These are phyloP conservation scores for Trichoderma sp. DNA, from an alignment of 2,329 filamentous ascomycete species.

Conservation along the genomic window DNA sequence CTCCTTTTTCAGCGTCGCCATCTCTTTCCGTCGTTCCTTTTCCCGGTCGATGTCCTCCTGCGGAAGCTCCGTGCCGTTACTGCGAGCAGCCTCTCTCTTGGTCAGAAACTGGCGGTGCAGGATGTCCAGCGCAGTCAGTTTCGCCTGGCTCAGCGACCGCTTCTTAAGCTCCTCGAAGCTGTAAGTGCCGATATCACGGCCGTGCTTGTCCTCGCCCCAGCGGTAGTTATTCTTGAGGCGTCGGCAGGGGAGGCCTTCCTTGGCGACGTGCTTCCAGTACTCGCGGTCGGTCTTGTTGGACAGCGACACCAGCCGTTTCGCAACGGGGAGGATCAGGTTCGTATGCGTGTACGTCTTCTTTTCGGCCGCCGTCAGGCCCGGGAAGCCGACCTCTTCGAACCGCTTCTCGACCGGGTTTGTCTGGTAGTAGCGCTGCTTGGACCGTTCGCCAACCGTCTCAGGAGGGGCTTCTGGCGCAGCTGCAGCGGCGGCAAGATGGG, in stretches of 20 bases:
- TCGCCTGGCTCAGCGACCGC: conserved; percentile 40
- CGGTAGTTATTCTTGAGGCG: conserved; percentile 37
- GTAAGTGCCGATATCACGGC: conserved; percentile 49
- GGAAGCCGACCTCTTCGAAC: conserved; percentile 44
- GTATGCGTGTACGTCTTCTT: conserved; percentile 48
- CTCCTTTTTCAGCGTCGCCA: conserved; percentile 49
- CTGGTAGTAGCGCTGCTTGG: conserved; percentile 45
- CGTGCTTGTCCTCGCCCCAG: conserved; percentile 52
- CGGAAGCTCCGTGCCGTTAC: conserved; percentile 28
- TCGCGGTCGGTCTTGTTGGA: conserved; percentile 52
- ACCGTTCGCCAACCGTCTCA: conserved; percentile 48
- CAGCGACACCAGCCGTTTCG: conserved; percentile 34
- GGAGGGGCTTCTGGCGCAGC: conserved; percentile 35
- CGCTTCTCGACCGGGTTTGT: conserved; percentile 49
- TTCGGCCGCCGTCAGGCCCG: conserved; percentile 46
- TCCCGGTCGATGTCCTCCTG: conserved; percentile 46
- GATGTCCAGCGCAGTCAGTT: conserved; percentile 42
- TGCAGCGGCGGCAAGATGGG: neutral
- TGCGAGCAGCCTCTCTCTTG: conserved; percentile 33
- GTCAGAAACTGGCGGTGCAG: conserved; percentile 45
- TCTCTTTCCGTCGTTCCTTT: conserved; percentile 45
- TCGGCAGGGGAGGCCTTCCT: conserved; percentile 50
- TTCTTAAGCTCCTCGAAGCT: conserved; percentile 44
- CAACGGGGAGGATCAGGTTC: conserved; percentile 44
- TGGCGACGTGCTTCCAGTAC: conserved; percentile 55